Conservation (phyloP, 129 eudicot genomes). For the Deinandra increscens region DNA sequence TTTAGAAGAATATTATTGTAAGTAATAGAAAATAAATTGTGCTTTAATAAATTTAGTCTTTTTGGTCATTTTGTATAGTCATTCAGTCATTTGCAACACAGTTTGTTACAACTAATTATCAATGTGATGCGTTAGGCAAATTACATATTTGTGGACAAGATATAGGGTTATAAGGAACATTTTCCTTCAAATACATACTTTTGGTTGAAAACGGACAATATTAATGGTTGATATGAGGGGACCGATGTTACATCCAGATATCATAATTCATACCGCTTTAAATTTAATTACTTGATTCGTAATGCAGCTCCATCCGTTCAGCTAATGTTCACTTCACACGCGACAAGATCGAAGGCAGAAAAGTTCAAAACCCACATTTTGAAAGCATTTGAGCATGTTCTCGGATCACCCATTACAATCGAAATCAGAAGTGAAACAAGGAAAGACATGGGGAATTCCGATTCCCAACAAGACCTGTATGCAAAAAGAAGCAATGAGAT, state of each 20-base stretch:
- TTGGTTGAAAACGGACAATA: background rate
- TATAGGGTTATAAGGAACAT: too few species aligned
- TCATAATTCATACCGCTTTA: background rate
- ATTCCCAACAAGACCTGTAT: slow-evolving; percentile 31
- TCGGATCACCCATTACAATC: slow-evolving; percentile 76
- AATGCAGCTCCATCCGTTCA: slow-evolving; percentile 80
- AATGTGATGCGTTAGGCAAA: background rate
- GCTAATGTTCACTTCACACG: slow-evolving; percentile 70
- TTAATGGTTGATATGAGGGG: background rate
- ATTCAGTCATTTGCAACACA: background rate
- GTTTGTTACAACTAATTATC: background rate
- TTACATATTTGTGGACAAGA: background rate
- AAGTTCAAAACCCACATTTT: slow-evolving; percentile 61
- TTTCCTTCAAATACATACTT: too few species aligned
- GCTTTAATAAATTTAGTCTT: background rate
- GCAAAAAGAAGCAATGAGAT: slow-evolving; percentile 54
- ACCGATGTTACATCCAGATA: background rate
- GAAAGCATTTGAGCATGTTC: slow-evolving; percentile 86
- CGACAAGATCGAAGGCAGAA: slow-evolving; percentile 69
- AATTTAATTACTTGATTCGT: slow-evolving; percentile 6
- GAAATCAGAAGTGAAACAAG: slow-evolving; percentile 67
- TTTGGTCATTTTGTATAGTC: background rate
- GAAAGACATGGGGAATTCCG: slow-evolving; percentile 34
- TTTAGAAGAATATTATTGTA: background rate
- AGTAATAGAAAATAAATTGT: background rate